Evolutionary conservation across 1,284 basidiomycete genomes (phyloP).

Genomic region (Malassezia vespertilionis): DNA sequence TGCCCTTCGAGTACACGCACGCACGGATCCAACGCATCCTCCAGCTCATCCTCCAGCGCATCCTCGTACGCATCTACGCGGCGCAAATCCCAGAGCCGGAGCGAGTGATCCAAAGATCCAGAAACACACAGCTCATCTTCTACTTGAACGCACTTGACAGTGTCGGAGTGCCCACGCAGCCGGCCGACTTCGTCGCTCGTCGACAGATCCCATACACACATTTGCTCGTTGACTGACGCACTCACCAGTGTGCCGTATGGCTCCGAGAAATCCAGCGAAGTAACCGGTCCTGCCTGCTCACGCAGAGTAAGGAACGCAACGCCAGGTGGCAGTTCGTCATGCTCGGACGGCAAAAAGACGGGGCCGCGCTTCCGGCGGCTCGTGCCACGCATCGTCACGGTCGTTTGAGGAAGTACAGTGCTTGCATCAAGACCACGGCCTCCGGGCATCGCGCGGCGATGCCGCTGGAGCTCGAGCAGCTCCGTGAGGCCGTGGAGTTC

Average conservation of each 20-base stretch:
- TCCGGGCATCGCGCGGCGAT: conserved; percentile 41
- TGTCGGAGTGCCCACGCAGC: conserved; percentile 35
- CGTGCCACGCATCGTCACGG: conserved; percentile 16
- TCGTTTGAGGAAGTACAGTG: conserved; percentile 19
- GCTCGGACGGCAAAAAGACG: conserved; percentile 90
- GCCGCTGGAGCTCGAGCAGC: conserved; percentile 37
- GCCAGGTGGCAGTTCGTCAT: conserved; percentile 83
- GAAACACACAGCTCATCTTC: conserved; percentile 84
- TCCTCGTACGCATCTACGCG: conserved; percentile 41
- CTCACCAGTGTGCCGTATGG: conserved; percentile 89
- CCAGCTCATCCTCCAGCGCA: conserved; percentile 46
- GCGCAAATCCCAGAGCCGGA: conserved; percentile 49
- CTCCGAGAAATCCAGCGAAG: conserved; percentile 85
- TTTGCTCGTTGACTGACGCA: conserved; percentile 54
- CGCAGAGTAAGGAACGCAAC: conserved; percentile 92
- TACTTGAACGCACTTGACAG: conserved; percentile 80
- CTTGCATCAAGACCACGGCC: conserved; percentile 32
- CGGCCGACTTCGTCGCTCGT: conserved; percentile 50
- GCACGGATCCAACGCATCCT: conserved; percentile 55
- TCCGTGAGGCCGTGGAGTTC: conserved; percentile 48
- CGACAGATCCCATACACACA: conserved; percentile 78
- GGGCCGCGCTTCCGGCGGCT: conserved; percentile 51
- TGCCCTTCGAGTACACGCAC: conserved; percentile 75
- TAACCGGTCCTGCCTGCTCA: conserved; percentile 69
- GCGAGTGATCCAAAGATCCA: conserved; percentile 72